Evolutionary conservation across 2,329 filamentous ascomycete genomes (phyloP).

Genomic region (Pseudonectria buxi): DNA sequence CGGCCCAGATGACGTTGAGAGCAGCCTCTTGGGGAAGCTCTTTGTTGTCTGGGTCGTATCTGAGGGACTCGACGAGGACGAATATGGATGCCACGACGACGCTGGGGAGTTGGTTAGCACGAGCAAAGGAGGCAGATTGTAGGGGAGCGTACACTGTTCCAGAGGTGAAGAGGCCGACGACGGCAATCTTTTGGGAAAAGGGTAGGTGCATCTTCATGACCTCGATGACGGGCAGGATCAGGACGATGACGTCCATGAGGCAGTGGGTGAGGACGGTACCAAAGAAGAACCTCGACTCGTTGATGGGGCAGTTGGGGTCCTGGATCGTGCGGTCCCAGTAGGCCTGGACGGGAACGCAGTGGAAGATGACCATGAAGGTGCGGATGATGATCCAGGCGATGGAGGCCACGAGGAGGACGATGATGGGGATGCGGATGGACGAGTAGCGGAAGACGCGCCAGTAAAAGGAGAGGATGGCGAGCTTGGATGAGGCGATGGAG

Average conservation of each 20-base stretch:
- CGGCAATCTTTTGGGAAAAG: constrained; percentile 19
- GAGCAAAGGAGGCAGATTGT: not conserved
- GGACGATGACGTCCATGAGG: constrained; percentile 24
- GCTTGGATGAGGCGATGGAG: constrained; percentile 21
- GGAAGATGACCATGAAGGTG: constrained; percentile 23
- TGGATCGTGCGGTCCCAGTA: constrained; percentile 21
- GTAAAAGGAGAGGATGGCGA: constrained; percentile 24
- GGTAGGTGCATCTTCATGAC: constrained; percentile 24
- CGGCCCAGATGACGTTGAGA: constrained; percentile 18
- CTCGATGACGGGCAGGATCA: constrained; percentile 24
- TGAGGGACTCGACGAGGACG: constrained; percentile 12
- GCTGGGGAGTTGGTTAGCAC: not conserved
- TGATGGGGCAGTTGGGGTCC: constrained; percentile 7
- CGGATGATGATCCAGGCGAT: constrained; percentile 24
- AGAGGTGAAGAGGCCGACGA: constrained; percentile 24
- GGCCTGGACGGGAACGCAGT: constrained; percentile 22
- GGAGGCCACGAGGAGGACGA: constrained; percentile 15
- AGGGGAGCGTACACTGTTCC: constrained; percentile 19
- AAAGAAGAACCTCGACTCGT: constrained; percentile 28
- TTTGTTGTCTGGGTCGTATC: constrained; percentile 7
- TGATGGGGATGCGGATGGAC: constrained; percentile 20
- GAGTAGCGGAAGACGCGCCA: constrained; percentile 25
- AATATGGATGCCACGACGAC: constrained; percentile 16
- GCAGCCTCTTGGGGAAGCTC: constrained; percentile 18
- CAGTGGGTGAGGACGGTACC: constrained; percentile 25